phyloP scores from a whole-genome alignment of 2,329 filamentous ascomycete species.

The Ramularia collo-cygni region DNA sequence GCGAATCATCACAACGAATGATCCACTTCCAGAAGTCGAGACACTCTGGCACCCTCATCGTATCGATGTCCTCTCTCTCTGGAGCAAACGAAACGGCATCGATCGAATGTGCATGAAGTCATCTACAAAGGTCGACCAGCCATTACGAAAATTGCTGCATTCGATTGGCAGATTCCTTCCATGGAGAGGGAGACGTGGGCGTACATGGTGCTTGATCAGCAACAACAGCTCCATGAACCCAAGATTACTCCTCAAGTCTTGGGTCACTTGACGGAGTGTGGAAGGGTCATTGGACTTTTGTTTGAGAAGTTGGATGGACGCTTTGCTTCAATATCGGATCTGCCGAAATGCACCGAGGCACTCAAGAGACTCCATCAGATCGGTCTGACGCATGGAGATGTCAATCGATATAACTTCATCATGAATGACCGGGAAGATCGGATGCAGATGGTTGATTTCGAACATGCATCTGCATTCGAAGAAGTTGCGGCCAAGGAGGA shows the following conservation, averaged over 20 bases:
- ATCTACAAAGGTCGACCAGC: slow-evolving; percentile 6
- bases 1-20: slow-evolving; percentile 13
- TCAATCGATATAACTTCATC: slow-evolving; percentile 13
- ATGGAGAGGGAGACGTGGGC: slow-evolving; percentile 30
- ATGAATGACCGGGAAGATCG: slow-evolving; percentile 2
- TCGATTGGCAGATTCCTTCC: slow-evolving; percentile 30
- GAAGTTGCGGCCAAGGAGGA: background rate
- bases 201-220: slow-evolving; percentile 19
- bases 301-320: slow-evolving; percentile 5
- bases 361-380: slow-evolving; percentile 8
- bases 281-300: slow-evolving; percentile 6
- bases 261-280: slow-evolving; percentile 7
- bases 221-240: background rate
- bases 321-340: slow-evolving; percentile 6
- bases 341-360: slow-evolving; percentile 5
- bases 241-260: slow-evolving; percentile 3
- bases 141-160: slow-evolving; percentile 21
- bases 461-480: slow-evolving; percentile 3
- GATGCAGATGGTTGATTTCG: slow-evolving; percentile 11
- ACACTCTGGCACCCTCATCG: slow-evolving; percentile 20
- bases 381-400: slow-evolving; percentile 11
- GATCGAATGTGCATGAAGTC: slow-evolving; percentile 20
- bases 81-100: slow-evolving; percentile 17
- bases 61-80: slow-evolving; percentile 23
- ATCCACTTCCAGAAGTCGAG: slow-evolving; percentile 13